Conservation (phyloP, 163 green algal species). For the Picocystis sp. region DNA sequence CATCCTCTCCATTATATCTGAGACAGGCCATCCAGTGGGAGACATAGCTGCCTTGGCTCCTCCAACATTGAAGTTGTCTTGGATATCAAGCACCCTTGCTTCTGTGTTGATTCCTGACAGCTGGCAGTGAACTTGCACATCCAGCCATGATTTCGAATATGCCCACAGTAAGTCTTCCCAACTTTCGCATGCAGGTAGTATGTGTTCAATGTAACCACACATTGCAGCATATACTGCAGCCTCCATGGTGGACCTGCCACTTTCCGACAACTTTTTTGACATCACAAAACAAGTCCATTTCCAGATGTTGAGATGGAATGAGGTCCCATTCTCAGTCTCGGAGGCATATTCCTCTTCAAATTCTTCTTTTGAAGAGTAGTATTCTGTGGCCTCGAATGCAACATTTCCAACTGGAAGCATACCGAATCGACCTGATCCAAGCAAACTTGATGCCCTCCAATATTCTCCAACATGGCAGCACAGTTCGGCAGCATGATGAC, state of each 20-base stretch:
- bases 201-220: constrained; percentile 12
- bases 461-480: constrained; percentile 14
- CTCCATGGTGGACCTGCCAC: constrained; percentile 2
- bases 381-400: neutral
- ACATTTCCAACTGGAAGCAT: neutral
- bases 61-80: too few relatives aligned
- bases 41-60: too few relatives aligned
- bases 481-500: constrained; percentile 14
- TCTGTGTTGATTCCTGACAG: neutral
- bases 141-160: constrained; percentile 14
- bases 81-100: too few relatives aligned
- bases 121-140: constrained; percentile 15
- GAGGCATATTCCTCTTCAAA: constrained; percentile 14
- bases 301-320: constrained; percentile 12
- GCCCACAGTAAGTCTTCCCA: constrained; percentile 23
- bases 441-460: constrained; percentile 16
- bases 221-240: constrained; percentile 18
- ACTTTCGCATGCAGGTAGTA: constrained; percentile 18
- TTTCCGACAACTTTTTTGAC: constrained; percentile 5
- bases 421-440: constrained; percentile 7
- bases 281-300: constrained; percentile 15
- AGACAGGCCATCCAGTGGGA: neutral
- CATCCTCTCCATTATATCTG: neutral
- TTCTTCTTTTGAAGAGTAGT: neutral
- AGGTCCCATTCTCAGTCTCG: constrained; percentile 1